Conservation (phyloP, 164 flowering plant genomes). For the Brasenia schreberi region DNA sequence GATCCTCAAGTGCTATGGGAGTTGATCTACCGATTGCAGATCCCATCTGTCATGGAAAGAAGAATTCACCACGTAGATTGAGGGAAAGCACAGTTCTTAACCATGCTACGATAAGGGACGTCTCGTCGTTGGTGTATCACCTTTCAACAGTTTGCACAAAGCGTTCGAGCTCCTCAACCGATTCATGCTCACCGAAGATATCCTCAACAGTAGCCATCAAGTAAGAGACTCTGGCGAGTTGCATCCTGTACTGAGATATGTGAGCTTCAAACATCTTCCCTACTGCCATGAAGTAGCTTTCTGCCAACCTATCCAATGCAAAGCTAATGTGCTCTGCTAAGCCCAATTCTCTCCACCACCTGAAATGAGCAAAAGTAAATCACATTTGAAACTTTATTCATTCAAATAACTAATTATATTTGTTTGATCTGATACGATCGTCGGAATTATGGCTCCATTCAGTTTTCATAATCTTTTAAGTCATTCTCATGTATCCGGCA, state of each 20-base stretch:
- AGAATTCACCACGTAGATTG: too few species aligned
- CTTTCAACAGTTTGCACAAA: constrained; percentile 40
- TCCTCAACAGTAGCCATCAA: constrained; percentile 49
- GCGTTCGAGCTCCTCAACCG: constrained; percentile 30
- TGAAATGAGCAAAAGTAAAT: background rate
- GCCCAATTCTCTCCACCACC: constrained; percentile 56
- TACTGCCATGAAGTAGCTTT: constrained; percentile 43
- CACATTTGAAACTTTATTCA: background rate
- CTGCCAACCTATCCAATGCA: constrained; percentile 29
- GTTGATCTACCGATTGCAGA: constrained; percentile 4
- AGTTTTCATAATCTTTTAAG: background rate
- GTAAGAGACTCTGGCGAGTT: constrained; percentile 36
- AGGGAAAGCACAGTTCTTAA: too few species aligned
- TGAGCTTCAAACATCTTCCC: constrained; percentile 23
- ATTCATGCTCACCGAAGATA: constrained; percentile 43
- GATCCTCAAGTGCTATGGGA: constrained; percentile 10
- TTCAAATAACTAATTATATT: too few species aligned
- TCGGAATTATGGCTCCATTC: too few species aligned
- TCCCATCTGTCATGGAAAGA: constrained; percentile 8
- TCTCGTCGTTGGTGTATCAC: constrained; percentile 7
- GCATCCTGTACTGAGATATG: constrained; percentile 26
- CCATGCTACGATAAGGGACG: too few species aligned
- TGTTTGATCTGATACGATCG: too few species aligned
- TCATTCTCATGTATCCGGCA: constrained; percentile 12
- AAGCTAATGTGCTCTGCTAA: constrained; percentile 26